A percentile compares a stretch with the other conserved stretches of the same genome.
phyloP scores from a whole-genome alignment of 139 green algal genomes.

The Chlamydomonas sphaeroides region DNA sequence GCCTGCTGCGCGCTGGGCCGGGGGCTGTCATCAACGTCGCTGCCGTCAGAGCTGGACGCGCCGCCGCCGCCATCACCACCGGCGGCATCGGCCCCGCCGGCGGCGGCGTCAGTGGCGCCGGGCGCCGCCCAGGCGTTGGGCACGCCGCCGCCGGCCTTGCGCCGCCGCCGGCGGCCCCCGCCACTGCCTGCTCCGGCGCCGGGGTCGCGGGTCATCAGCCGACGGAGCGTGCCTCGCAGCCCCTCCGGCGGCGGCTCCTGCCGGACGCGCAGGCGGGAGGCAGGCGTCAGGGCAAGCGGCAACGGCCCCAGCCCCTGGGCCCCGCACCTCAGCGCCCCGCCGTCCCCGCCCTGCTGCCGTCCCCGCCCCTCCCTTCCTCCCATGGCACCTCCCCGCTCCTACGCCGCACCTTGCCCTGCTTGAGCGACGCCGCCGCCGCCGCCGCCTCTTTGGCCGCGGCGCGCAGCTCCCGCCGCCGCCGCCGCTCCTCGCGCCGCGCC shows the following conservation, averaged over 20 bases:
- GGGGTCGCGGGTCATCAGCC: not conserved
- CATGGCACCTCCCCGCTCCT: too few relatives aligned
- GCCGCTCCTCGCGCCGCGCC: not conserved
- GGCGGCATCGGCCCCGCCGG: not conserved
- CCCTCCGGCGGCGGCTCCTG: conserved; percentile 22
- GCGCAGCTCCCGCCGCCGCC: conserved; percentile 17
- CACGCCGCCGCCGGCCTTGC: not conserved
- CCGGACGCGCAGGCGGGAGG: not conserved
- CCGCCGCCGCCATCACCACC: not conserved
- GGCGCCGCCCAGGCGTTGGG: not conserved
- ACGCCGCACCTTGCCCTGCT: conserved; percentile 1
- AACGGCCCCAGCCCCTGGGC: too few relatives aligned
- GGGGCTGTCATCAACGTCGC: not conserved
- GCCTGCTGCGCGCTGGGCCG: conserved; percentile 15
- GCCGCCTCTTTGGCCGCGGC: not conserved
- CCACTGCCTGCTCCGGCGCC: not conserved
- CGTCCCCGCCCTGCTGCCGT: too few relatives aligned
- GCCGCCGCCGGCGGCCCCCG: not conserved
- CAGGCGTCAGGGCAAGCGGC: too few relatives aligned
- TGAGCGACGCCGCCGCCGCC: conserved; percentile 3
- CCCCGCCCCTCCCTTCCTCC: too few relatives aligned
- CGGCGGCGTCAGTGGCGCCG: not conserved
- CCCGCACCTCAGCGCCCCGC: too few relatives aligned
- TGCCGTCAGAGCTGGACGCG: too few relatives aligned
- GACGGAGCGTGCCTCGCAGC: not conserved